A percentile compares a stretch with the other conserved stretches of the same genome.
Conservation (phyloP, 306 rosid genomes). For the Prunus salicina region DNA sequence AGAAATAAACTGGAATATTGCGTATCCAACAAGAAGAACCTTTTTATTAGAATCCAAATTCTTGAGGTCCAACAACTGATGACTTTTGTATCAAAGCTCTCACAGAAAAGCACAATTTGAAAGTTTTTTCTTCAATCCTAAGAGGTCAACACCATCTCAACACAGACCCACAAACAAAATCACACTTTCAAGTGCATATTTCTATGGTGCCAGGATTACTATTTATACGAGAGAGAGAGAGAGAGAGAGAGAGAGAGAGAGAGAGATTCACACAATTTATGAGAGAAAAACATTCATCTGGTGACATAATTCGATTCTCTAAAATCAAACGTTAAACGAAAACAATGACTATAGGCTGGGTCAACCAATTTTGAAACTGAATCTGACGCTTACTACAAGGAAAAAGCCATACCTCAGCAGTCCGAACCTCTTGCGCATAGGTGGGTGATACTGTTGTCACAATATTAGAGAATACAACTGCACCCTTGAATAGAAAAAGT, state of each 20-base stretch:
- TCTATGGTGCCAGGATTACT: not conserved
- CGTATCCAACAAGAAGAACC: not conserved
- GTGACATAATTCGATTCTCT: not conserved
- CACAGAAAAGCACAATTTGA: not conserved
- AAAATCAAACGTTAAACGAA: not conserved
- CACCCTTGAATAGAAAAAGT: constrained; percentile 63
- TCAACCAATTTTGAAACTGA: not conserved
- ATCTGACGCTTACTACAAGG: not conserved
- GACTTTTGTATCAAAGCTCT: not conserved
- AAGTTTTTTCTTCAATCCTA: not conserved
- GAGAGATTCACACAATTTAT: not conserved
- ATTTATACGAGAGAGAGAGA: not conserved
- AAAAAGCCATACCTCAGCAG: constrained; percentile 68
- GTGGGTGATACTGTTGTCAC: constrained; percentile 98
- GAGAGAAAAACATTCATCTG: not conserved
- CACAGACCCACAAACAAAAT: not conserved
- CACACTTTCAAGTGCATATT: not conserved
- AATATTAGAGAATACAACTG: constrained; percentile 87
- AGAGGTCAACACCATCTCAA: not conserved
- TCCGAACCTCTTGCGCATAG: constrained; percentile 91
- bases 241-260: not conserved
- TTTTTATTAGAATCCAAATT: not conserved
- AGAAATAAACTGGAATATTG: not conserved
- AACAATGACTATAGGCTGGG: not conserved
- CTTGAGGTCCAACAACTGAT: not conserved